Evolutionary conservation across 129 eudicot species (phyloP), one percentile per base, ranked within the genome.

Genomic region (Scalesia atractyloides): DNA sequence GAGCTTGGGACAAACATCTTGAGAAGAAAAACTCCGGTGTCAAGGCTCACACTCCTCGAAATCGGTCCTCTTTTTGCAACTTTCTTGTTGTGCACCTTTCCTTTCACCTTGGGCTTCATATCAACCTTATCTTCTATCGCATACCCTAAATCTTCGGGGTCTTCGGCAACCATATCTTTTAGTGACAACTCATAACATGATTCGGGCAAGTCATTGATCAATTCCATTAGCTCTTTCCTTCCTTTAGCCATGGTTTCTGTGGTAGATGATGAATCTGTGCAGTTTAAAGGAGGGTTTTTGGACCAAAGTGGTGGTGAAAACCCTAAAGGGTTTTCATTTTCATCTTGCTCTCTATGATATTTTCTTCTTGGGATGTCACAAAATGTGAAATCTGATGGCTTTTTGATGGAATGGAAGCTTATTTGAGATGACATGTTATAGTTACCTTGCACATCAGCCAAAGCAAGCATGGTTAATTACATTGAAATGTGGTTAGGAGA

Each of bases 41-140:
- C 91, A 78, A 89, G 78, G 76, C 96, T 89, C 64, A 76, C 82
- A 39, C 84, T 83, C 66, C 96, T 76, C 7, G 74, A 48, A 69
- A 86, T 79, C 17, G 60, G 58, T 22, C 59, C n/a, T 52, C 57
- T 73, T 26, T 54, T 74, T 5, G 20, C 36, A 4, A 26, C 50
- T 46, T 68, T 76, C 58, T 44, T 79, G n/a, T n/a, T n/a, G n/a
- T n/a, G n/a, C n/a, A n/a, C n/a, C 17, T 76, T 70, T 22, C 13
- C 43, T 72, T 51, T 69, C 39, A 61, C 8, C 48, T 69, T 11
- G 17, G 53, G 47, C 64, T 48, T 60, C 36, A 12, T 39, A 57
- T 41, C 67, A 57, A 57, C 63, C 37, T 57, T 46, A 0, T 59
- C 51, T 60, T 52, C 64, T 26, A 10, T 66, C 51, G 12, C 44